Conservation (phyloP, 495 filamentous ascomycete genomes). For the Tuber indicum region DNA sequence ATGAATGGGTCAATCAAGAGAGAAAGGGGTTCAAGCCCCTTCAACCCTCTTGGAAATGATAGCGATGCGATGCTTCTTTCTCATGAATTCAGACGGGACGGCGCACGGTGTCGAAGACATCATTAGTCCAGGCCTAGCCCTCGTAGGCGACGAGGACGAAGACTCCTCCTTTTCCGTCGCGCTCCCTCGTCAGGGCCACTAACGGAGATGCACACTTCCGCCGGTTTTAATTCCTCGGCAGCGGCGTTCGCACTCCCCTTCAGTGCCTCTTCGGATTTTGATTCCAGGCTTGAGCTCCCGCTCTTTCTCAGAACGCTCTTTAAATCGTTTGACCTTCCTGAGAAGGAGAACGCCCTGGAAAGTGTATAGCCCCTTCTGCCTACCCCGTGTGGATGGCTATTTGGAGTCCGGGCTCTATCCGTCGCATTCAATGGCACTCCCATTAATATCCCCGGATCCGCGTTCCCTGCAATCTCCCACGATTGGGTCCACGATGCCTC, state of each 20-base stretch:
- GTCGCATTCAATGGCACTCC: conserved; percentile 11
- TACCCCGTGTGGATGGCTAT: conserved; percentile 1
- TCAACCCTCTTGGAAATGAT: background rate
- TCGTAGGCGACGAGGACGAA: background rate
- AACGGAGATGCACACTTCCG: background rate
- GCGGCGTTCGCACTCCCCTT: background rate
- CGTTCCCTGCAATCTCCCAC: conserved; percentile 6
- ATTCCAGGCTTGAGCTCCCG: background rate
- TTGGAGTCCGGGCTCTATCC: conserved; percentile 8
- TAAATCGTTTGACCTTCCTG: conserved; percentile 4
- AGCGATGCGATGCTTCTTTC: background rate
- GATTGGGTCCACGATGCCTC: conserved; percentile 31
- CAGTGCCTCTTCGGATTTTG: background rate
- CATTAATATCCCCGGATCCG: conserved; percentile 22
- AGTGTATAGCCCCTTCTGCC: conserved; percentile 24
- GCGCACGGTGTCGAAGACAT: background rate
- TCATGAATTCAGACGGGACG: background rate
- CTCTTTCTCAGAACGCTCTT: conserved; percentile 1
- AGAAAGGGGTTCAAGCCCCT: background rate
- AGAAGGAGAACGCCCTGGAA: conserved; percentile 29
- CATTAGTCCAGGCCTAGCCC: background rate
- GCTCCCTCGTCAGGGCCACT: background rate
- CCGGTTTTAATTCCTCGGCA: background rate
- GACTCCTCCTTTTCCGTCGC: background rate
- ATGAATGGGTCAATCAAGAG: background rate